A percentile compares a stretch with the other conserved stretches of the same genome.
phyloP scores from a whole-genome alignment of 441 rosid genomes.

The Viola pubescens region DNA sequence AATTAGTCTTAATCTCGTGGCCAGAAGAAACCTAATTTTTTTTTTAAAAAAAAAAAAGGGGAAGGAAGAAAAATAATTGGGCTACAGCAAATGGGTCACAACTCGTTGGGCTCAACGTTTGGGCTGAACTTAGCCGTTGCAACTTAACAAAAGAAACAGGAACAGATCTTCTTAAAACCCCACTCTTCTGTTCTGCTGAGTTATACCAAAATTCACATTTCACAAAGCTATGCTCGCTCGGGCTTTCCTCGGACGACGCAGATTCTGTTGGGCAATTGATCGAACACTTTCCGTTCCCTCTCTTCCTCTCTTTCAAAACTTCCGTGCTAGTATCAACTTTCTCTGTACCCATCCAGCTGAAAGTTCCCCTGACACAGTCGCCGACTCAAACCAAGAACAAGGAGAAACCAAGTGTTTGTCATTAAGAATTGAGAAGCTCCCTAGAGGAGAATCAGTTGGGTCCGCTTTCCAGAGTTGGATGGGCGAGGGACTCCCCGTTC shows the following conservation, averaged over 20 bases:
- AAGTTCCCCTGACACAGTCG: conserved; percentile 10
- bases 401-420: conserved; percentile 51
- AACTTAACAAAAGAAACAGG: too few relatives aligned
- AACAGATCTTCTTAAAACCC: too few relatives aligned
- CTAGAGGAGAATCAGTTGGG: conserved; percentile 51
- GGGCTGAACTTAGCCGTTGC: too few relatives aligned
- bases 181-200: too few relatives aligned
- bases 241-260: conserved; percentile 23
- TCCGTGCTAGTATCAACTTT: conserved; percentile 16
- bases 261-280: conserved; percentile 40
- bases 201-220: too few relatives aligned
- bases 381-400: conserved; percentile 26
- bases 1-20: too few relatives aligned
- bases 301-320: conserved; percentile 14
- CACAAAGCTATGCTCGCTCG: conserved; percentile 34
- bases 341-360: conserved; percentile 29
- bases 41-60: too few relatives aligned
- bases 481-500: conserved; percentile 80
- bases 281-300: conserved; percentile 31
- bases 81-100: too few relatives aligned
- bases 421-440: conserved; percentile 60
- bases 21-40: too few relatives aligned
- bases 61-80: too few relatives aligned
- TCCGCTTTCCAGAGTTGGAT: conserved; percentile 80
- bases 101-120: too few relatives aligned